A percentile compares a stretch with the other conserved stretches of the same genome.
Evolutionary conservation across 192 early-diverging fungal genomes (phyloP).

Genomic region (Coemansia sp.): DNA sequence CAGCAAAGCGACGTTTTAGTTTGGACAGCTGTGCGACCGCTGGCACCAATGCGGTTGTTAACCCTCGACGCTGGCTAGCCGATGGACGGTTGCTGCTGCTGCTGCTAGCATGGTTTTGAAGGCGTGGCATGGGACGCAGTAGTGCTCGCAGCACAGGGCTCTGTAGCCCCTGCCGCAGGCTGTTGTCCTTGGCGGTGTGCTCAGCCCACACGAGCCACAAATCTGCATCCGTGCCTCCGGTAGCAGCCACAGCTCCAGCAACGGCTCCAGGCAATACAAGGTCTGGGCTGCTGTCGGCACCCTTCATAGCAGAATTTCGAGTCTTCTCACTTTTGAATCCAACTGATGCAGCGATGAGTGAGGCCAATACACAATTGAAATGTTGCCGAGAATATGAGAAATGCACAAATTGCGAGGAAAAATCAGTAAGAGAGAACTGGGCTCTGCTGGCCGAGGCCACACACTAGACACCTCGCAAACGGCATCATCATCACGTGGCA

Average conservation of each 20-base stretch:
- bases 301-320: not conserved
- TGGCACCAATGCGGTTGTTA: not conserved
- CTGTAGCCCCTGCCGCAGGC: slow-evolving; percentile 11
- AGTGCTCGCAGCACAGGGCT: slow-evolving; percentile 14
- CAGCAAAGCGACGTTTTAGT: slow-evolving; percentile 8
- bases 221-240: not conserved
- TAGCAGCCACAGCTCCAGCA: not conserved
- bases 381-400: not conserved
- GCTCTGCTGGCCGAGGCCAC: not conserved
- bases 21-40: not conserved
- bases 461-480: not conserved
- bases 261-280: not conserved
- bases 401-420: not conserved
- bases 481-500: not conserved
- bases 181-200: slow-evolving; percentile 4
- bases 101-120: not conserved
- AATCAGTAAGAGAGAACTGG: not conserved
- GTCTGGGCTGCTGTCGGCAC: not conserved
- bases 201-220: slow-evolving; percentile 23
- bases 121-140: slow-evolving; percentile 7
- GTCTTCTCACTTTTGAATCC: not conserved
- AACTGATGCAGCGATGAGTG: not conserved
- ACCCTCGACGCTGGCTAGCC: not conserved
- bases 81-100: not conserved
- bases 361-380: not conserved